Conservation (phyloP, 2,329 filamentous ascomycete genomes). For the Cordyceps pruinosa region DNA sequence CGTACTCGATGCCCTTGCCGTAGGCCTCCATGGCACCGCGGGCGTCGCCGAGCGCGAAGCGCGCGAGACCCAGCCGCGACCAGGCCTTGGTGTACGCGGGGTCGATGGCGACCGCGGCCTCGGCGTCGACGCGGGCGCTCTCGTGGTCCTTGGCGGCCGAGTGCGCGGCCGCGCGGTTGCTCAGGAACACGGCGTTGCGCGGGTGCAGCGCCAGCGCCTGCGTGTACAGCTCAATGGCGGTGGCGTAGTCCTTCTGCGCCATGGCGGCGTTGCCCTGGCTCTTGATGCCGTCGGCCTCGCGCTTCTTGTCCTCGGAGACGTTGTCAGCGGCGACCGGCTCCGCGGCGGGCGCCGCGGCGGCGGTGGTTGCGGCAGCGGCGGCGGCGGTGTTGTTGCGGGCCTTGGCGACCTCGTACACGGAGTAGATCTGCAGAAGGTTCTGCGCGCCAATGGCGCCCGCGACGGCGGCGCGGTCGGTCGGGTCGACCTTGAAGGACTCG, state of each 20-base stretch:
- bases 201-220: constrained; percentile 76
- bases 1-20: constrained; percentile 82
- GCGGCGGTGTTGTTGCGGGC: constrained; percentile 35
- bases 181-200: constrained; percentile 90
- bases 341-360: constrained; percentile 28
- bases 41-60: constrained; percentile 85
- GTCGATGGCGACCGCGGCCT: constrained; percentile 81
- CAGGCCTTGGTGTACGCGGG: constrained; percentile 96
- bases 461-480: constrained; percentile 65
- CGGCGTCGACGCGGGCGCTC: constrained; percentile 78
- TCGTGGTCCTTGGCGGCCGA: constrained; percentile 78
- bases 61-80: constrained; percentile 85
- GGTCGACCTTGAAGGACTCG: constrained; percentile 91
- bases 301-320: constrained; percentile 54
- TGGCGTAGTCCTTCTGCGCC: constrained; percentile 82
- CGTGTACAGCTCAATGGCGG: constrained; percentile 81
- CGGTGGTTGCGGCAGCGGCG: constrained; percentile 28
- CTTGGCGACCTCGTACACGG: constrained; percentile 93
- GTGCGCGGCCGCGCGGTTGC: constrained; percentile 92
- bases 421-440: constrained; percentile 85
- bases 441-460: constrained; percentile 75
- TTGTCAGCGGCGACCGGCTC: constrained; percentile 28
- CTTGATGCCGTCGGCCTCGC: constrained; percentile 83
- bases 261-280: constrained; percentile 89
- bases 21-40: constrained; percentile 94